Conservation (phyloP, 2,329 filamentous ascomycete genomes). For the Claviceps sorghi region DNA sequence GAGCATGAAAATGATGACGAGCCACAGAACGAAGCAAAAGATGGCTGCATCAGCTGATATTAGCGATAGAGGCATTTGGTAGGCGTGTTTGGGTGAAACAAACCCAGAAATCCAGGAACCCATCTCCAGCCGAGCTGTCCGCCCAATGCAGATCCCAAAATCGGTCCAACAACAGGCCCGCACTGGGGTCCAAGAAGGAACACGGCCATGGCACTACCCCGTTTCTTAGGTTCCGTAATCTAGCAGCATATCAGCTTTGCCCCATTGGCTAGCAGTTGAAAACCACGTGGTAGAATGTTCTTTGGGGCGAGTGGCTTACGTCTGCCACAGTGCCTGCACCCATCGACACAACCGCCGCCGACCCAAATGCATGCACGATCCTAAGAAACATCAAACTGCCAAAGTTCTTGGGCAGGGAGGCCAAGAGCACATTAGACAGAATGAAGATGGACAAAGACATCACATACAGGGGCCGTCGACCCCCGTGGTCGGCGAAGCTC, state of each 20-base stretch:
- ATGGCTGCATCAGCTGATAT: slow-evolving; percentile 11
- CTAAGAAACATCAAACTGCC: slow-evolving; percentile 24
- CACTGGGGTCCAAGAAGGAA: slow-evolving; percentile 30
- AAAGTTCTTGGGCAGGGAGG: slow-evolving; percentile 22
- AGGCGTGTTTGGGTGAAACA: neutral
- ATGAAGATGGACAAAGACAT: slow-evolving; percentile 25
- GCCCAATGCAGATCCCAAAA: slow-evolving; percentile 26
- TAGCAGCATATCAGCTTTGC: neutral
- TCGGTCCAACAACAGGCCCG: slow-evolving; percentile 28
- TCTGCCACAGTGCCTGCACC: slow-evolving; percentile 29
- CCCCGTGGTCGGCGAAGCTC: slow-evolving; percentile 23
- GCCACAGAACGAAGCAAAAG: slow-evolving; percentile 16
- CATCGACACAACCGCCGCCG: slow-evolving; percentile 26
- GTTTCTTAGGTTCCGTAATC: slow-evolving; percentile 21
- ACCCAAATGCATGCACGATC: slow-evolving; percentile 27
- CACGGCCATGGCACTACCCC: slow-evolving; percentile 25
- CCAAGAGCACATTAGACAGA: slow-evolving; percentile 23
- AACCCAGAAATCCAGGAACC: slow-evolving; percentile 26
- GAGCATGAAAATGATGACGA: slow-evolving; percentile 20
- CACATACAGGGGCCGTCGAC: slow-evolving; percentile 26
- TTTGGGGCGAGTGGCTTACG: slow-evolving; percentile 6
- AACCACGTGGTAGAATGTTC: neutral
- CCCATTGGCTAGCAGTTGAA: no score
- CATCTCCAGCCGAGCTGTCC: slow-evolving; percentile 24
- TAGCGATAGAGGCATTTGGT: neutral